Evolutionary conservation across 352 stramenopile species (phyloP).

Genomic region (Pythium rishiriense): DNA sequence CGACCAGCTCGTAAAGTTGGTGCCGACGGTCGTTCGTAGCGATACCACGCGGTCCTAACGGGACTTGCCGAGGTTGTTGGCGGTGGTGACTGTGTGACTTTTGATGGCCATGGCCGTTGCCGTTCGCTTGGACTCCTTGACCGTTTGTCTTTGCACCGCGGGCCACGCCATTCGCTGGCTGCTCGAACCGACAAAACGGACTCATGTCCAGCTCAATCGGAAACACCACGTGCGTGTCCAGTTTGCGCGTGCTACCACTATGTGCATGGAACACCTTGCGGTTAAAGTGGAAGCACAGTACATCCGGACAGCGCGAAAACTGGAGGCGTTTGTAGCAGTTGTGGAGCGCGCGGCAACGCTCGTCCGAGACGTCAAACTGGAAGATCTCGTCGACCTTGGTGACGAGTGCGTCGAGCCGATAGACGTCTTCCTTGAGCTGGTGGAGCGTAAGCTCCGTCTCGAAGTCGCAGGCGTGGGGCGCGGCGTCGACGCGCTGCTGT

Average conservation of each 20-base stretch:
- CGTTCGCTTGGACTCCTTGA: constrained; percentile 10
- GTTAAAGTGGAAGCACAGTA: constrained; percentile 89
- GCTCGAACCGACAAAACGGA: constrained; percentile 69
- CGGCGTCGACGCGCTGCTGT: constrained; percentile 30
- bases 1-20: constrained; percentile 70
- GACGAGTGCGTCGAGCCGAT: constrained; percentile 46
- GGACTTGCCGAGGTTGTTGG: neutral
- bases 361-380: constrained; percentile 25
- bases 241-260: constrained; percentile 67
- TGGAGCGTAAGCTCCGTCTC: constrained; percentile 57
- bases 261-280: constrained; percentile 78
- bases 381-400: constrained; percentile 24
- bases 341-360: constrained; percentile 38
- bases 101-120: constrained; percentile 14
- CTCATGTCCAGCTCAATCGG: constrained; percentile 80
- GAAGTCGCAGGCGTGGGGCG: constrained; percentile 28
- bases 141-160: constrained; percentile 22
- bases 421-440: constrained; percentile 66
- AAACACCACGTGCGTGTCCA: constrained; percentile 81
- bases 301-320: constrained; percentile 77
- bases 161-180: constrained; percentile 19
- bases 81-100: constrained; percentile 6
- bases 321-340: constrained; percentile 69
- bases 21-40: constrained; percentile 31
- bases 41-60: neutral